Evolutionary conservation across 1,284 basidiomycete species (phyloP).

Genomic region (Boletus sp.): DNA sequence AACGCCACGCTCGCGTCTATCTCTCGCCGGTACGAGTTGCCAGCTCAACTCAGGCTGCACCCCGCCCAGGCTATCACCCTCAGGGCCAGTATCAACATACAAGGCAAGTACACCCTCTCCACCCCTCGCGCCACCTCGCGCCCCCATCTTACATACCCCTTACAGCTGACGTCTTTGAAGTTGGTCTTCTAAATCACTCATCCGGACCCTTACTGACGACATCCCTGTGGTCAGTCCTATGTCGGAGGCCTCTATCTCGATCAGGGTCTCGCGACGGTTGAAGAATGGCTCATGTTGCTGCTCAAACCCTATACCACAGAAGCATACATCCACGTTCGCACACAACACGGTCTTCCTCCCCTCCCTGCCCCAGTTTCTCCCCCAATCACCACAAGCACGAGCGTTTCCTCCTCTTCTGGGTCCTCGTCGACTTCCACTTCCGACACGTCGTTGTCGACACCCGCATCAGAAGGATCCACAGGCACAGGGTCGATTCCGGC

Average conservation of each 20-base stretch:
- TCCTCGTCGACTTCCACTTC: conserved; percentile 1
- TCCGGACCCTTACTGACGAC: conserved; percentile 4
- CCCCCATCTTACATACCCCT: conserved; percentile 9
- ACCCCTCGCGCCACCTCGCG: background rate
- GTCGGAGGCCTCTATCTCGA: conserved; percentile 70
- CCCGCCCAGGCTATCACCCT: conserved; percentile 66
- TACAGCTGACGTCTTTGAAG: conserved; percentile 73
- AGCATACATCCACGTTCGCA: conserved; percentile 59
- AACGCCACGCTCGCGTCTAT: conserved; percentile 69
- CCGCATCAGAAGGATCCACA: background rate
- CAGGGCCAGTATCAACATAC: conserved; percentile 59
- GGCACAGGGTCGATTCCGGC: no score
- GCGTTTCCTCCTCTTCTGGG: conserved; percentile 17
- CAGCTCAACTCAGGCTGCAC: conserved; percentile 56
- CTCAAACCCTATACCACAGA: conserved; percentile 57
- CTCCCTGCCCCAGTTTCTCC: conserved; percentile 8
- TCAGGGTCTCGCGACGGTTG: conserved; percentile 53
- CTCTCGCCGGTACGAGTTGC: conserved; percentile 59
- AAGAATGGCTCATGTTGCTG: conserved; percentile 55
- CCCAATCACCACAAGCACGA: conserved; percentile 21
- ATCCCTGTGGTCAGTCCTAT: conserved; percentile 49
- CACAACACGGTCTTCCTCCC: conserved; percentile 56
- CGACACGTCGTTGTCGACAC: background rate
- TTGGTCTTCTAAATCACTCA: conserved; percentile 27
- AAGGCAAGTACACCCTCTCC: conserved; percentile 45